Conservation (phyloP, 2,329 filamentous ascomycete species). For the Magnaporthiopsis incrustans region DNA sequence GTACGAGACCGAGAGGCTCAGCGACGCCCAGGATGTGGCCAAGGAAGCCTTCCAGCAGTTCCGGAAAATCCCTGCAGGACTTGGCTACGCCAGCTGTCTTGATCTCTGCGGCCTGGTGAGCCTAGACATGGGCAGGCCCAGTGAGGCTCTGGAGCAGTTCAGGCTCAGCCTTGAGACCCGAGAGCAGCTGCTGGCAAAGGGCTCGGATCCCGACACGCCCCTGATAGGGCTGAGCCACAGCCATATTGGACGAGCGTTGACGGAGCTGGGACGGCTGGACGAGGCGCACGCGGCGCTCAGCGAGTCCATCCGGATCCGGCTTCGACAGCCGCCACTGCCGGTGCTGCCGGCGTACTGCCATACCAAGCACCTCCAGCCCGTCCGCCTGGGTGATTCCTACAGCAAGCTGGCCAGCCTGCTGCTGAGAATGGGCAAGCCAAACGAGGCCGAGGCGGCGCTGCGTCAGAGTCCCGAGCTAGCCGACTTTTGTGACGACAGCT, state of each 20-base stretch:
- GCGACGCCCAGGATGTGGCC: constrained; percentile 17
- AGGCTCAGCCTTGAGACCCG: constrained; percentile 18
- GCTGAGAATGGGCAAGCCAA: constrained; percentile 23
- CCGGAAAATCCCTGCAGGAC: constrained; percentile 14
- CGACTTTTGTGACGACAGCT: constrained; percentile 28
- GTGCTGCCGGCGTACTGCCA: constrained; percentile 17
- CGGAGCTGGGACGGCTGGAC: constrained; percentile 23
- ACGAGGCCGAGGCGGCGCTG: constrained; percentile 27
- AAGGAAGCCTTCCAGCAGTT: constrained; percentile 17
- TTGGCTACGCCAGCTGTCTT: constrained; percentile 21
- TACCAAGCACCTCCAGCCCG: too few species aligned
- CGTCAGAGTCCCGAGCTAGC: constrained; percentile 23
- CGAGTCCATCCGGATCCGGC: constrained; percentile 22
- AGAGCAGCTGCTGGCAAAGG: constrained; percentile 11
- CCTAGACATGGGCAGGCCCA: constrained; percentile 19
- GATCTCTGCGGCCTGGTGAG: constrained; percentile 23
- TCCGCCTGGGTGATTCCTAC: constrained; percentile 26
- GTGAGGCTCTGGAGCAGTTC: constrained; percentile 17
- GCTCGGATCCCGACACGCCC: constrained; percentile 13
- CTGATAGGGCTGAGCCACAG: constrained; percentile 23
- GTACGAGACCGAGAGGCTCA: constrained; percentile 23
- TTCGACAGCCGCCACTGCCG: constrained; percentile 15
- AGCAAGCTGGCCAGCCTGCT: constrained; percentile 28
- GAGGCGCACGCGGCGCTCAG: constrained; percentile 20
- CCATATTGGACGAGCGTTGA: constrained; percentile 24